A percentile compares a stretch with the other conserved stretches of the same genome.
Conservation (phyloP, 352 stramenopile genomes). For the Phytophthora constricta region DNA sequence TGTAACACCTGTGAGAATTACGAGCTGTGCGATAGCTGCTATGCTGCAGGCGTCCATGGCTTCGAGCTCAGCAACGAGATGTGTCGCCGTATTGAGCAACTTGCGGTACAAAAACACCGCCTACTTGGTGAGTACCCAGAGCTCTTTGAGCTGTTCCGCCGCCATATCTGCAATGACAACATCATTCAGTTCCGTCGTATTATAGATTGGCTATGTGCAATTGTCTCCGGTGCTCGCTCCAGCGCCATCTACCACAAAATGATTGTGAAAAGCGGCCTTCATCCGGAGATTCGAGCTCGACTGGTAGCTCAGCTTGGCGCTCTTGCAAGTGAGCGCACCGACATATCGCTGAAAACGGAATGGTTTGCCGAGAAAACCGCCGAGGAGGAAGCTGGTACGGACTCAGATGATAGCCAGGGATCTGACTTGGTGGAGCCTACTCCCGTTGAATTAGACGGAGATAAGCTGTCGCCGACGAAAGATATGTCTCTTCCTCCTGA, state of each 20-base stretch:
- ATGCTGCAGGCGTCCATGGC: constrained; percentile 67
- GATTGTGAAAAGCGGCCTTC: constrained; percentile 75
- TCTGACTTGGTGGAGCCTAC: constrained; percentile 13
- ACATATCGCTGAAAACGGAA: constrained; percentile 74
- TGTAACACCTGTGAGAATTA: constrained; percentile 78
- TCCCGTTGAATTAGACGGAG: constrained; percentile 12
- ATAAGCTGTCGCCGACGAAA: constrained; percentile 19
- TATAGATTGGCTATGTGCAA: constrained; percentile 74
- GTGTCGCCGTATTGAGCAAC: constrained; percentile 68
- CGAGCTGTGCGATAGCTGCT: constrained; percentile 77
- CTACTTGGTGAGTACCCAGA: constrained; percentile 63
- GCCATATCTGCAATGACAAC: constrained; percentile 76
- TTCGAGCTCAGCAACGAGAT: constrained; percentile 76
- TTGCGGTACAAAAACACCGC: constrained; percentile 58
- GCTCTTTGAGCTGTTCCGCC: constrained; percentile 72
- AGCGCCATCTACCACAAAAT: constrained; percentile 64
- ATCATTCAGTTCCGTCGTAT: constrained; percentile 72
- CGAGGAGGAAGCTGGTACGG: constrained; percentile 42
- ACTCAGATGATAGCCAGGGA: constrained; percentile 21
- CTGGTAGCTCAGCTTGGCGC: constrained; percentile 66
- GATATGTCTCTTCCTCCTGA: constrained; percentile 1
- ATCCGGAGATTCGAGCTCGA: constrained; percentile 76
- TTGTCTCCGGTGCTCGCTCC: constrained; percentile 61
- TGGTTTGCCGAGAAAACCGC: constrained; percentile 61
- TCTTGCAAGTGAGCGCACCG: constrained; percentile 60